Evolutionary conservation across 75 land plant species (phyloP).

Genomic region (Pinus taeda): DNA sequence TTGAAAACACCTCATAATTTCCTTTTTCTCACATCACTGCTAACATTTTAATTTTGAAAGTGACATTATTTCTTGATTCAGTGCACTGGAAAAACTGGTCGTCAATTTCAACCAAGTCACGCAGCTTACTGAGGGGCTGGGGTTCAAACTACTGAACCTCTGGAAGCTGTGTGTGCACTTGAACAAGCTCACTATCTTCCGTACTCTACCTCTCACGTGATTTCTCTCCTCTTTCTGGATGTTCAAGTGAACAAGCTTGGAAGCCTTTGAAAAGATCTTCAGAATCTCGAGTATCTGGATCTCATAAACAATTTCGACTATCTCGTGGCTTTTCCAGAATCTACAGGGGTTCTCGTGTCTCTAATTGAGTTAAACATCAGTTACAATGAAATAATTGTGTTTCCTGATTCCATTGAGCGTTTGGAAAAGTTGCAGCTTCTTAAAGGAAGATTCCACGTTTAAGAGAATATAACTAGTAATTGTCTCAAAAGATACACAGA

Average conservation of each 20-base stretch:
- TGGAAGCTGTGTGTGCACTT: slow-evolving; percentile 66
- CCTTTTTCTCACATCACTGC: neutral
- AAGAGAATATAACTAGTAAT: too few species aligned
- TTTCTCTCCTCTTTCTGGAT: slow-evolving; percentile 53
- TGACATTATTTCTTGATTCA: neutral
- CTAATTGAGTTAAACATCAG: slow-evolving; percentile 53
- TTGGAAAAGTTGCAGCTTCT: too few species aligned
- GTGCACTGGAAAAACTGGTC: neutral
- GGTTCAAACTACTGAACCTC: slow-evolving; percentile 23
- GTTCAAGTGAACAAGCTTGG: slow-evolving; percentile 75
- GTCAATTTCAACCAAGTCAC: neutral
- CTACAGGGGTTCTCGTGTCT: slow-evolving; percentile 56
- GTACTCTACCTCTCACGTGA: slow-evolving; percentile 57
- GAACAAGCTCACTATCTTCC: slow-evolving; percentile 76
- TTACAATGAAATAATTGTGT: slow-evolving; percentile 47
- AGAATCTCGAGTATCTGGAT: slow-evolving; percentile 67
- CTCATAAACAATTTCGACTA: slow-evolving; percentile 68
- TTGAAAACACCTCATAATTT: neutral
- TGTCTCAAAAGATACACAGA: too few species aligned
- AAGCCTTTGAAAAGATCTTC: slow-evolving; percentile 58
- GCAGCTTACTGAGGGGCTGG: neutral
- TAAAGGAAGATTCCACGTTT: too few species aligned
- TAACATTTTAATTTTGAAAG: neutral
- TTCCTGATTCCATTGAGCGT: slow-evolving; percentile 56
- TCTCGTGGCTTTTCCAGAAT: slow-evolving; percentile 46